Percentiles rank a stretch among this genome's conserved stretches.
Conservation (phyloP, 176 grass and related monocot genomes). For the Avena insularis region DNA sequence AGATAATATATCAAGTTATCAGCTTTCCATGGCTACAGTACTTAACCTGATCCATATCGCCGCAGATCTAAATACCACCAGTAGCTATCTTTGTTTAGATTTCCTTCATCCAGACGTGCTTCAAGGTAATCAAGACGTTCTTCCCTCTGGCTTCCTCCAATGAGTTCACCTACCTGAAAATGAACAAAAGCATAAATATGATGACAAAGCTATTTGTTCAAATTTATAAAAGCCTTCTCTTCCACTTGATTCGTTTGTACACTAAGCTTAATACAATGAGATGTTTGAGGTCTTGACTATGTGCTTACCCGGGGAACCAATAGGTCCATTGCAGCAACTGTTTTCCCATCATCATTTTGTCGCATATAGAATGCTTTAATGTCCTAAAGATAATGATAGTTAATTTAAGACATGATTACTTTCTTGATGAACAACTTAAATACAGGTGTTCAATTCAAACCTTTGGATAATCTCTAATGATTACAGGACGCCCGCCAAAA, state of each 20-base stretch:
- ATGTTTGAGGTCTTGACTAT: conserved; percentile 26
- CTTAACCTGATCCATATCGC: conserved; percentile 92
- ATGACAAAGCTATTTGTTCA: conserved; percentile 1
- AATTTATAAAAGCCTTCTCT: conserved; percentile 28
- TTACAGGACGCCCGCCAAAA: conserved; percentile 88
- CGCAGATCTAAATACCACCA: conserved; percentile 99
- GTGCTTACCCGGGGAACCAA: conserved; percentile 86
- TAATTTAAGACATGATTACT: conserved; percentile 1
- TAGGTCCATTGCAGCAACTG: conserved; percentile 96
- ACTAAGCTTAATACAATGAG: conserved; percentile 22
- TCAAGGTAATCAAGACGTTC: conserved; percentile 93
- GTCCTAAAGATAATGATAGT: conserved; percentile 61
- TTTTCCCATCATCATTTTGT: conserved; percentile 93
- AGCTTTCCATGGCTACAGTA: not conserved
- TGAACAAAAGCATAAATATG: conserved; percentile 36
- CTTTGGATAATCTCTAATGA: conserved; percentile 99
- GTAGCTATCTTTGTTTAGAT: conserved; percentile 91
- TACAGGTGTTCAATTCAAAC: conserved; percentile 39
- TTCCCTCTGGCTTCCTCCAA: conserved; percentile 99
- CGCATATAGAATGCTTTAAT: conserved; percentile 99
- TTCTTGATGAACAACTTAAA: conserved; percentile 26
- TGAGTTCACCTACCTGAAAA: conserved; percentile 89
- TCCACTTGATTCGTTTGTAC: conserved; percentile 23
- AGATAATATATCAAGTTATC: conserved; percentile 14
- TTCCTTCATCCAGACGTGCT: conserved; percentile 77